Evolutionary conservation across 2,329 filamentous ascomycete species (phyloP), one percentile per base, ranked within the genome.

Genomic region (Clarireedia hainanense): DNA sequence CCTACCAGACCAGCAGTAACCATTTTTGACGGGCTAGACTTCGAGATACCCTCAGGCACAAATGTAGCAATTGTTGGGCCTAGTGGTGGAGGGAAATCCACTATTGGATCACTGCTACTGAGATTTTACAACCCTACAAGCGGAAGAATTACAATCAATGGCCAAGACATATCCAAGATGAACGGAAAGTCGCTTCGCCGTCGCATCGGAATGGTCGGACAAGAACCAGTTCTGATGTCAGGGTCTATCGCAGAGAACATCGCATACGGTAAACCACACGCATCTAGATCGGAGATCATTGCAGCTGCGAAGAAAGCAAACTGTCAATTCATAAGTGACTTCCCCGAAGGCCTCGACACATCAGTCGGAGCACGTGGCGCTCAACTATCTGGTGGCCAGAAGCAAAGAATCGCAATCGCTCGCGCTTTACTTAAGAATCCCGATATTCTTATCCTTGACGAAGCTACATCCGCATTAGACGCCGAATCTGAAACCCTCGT

Each of bases 51-150:
- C 0, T 88, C 92, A 45, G 94, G 94, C 30, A 91, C 85, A 60
- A 97, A 97, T 67, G 90, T 99, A 24, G 95, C 92, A 53, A 92
- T 99, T 61, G 95, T 99, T 52, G 94, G 94, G 1, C 92, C 94
- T 2, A 96, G 91, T 20, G 94, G 94, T 58, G 94, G 94, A 58
- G 94, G 94, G 58, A 99, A 99, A 73, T 95, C 89, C 1, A 99
- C 94, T 0, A 94, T 99, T 36, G 91, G 90, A 3, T 90, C 89
- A n/a, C 76, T 99, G 24, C 75, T 99, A 5, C 77, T 97, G 47
- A 83, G 94, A 45, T 99, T 99, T 73, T 99, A 99, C 70, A 84
- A 85, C 47, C 89, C 91, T 2, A 91, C 81, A 0, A 72, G 78
- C 3, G 94, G 94, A 14, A 77, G 76, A 3, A 91, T 99, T 60